A percentile compares a stretch with the other conserved stretches of the same genome.
These are phyloP conservation scores for Euptelea pleiosperma DNA, from an alignment of 164 flowering plant species.

Conservation along the genomic window DNA sequence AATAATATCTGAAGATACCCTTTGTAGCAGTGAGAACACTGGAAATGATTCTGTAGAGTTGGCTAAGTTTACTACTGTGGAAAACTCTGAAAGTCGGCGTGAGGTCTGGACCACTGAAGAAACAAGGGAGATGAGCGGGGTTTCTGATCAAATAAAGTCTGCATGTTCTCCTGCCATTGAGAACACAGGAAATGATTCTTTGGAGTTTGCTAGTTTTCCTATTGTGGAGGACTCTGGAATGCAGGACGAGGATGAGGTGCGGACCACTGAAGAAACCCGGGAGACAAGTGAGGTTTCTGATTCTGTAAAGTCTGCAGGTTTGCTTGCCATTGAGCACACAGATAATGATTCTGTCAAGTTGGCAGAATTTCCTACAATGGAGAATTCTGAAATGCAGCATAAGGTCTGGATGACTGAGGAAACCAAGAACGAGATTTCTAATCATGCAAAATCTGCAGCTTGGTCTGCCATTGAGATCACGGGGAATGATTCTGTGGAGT, in stretches of 20 bases:
- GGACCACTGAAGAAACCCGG: conserved; percentile 4
- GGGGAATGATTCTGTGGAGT: background rate
- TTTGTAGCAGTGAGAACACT: conserved; percentile 4
- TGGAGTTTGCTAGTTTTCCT: background rate
- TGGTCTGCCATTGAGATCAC: background rate
- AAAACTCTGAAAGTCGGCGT: conserved; percentile 12
- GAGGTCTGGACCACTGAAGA: conserved; percentile 10
- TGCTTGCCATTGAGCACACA: background rate
- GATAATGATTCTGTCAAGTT: background rate
- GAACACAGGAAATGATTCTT: conserved; percentile 7
- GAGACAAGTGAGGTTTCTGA: conserved; percentile 7
- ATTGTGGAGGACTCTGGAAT: conserved; percentile 6
- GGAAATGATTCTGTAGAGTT: conserved; percentile 12
- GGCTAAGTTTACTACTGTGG: background rate
- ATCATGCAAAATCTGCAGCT: conserved; percentile 11
- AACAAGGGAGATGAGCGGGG: conserved; percentile 2
- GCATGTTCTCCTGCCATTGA: background rate
- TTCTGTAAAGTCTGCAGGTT: conserved; percentile 11
- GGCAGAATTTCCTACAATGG: background rate
- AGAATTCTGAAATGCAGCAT: background rate
- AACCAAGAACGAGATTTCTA: conserved; percentile 8
- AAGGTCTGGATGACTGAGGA: background rate
- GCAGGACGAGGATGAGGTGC: conserved; percentile 16
- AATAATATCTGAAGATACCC: conserved; percentile 7
- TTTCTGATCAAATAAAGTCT: background rate